These are phyloP conservation scores for Protea cynaroides DNA, from an alignment of 164 flowering plant species.

Conservation along the genomic window DNA sequence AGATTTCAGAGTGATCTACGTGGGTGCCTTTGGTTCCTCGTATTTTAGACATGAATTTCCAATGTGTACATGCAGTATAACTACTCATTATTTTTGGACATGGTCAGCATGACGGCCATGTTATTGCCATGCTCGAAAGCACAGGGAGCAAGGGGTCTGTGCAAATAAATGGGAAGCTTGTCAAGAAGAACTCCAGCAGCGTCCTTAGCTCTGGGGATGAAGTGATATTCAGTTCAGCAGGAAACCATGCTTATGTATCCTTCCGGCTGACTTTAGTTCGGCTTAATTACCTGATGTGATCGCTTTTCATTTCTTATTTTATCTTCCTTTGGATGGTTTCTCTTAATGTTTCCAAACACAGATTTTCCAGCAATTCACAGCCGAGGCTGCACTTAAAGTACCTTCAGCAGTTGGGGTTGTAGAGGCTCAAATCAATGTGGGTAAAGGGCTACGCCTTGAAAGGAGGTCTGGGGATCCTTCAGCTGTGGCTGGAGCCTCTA, in stretches of 20 bases:
- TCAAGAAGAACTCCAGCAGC: constrained; percentile 44
- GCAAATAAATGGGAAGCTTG: constrained; percentile 52
- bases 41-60: constrained; percentile 27
- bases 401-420: constrained; percentile 31
- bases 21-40: neutral
- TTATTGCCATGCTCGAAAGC: constrained; percentile 62
- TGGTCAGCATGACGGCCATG: constrained; percentile 62
- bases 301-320: neutral
- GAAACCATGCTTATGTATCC: constrained; percentile 90
- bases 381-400: constrained; percentile 32
- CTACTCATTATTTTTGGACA: constrained; percentile 45
- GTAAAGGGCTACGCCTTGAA: constrained; percentile 47
- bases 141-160: constrained; percentile 77
- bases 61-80: constrained; percentile 39
- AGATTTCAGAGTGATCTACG: constrained; percentile 2
- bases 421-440: constrained; percentile 37
- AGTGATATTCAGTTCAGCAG: constrained; percentile 50
- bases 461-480: constrained; percentile 71
- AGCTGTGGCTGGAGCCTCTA: constrained; percentile 73
- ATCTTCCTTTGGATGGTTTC: constrained; percentile 15
- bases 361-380: constrained; percentile 63
- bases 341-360: constrained; percentile 33
- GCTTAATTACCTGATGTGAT: neutral
- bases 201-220: constrained; percentile 80
- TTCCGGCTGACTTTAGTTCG: constrained; percentile 8